Evolutionary conservation across 306 rosid genomes (phyloP).

Genomic region (Gillenia trifoliata): DNA sequence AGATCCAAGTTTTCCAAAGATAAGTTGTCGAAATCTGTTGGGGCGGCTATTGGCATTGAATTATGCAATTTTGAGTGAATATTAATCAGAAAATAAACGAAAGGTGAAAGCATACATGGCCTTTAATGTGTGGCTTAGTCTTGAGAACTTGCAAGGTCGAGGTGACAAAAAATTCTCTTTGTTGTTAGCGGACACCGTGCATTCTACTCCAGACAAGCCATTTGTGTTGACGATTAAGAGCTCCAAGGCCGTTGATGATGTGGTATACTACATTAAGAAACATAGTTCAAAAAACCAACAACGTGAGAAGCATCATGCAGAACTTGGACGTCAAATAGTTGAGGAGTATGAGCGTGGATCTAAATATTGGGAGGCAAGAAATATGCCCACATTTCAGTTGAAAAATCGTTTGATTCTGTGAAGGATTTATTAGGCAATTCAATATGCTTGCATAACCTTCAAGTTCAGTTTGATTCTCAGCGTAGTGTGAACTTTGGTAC

Average conservation of each 20-base stretch:
- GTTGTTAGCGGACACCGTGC: conserved; percentile 79
- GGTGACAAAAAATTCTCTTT: conserved; percentile 64
- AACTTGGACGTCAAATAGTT: conserved; percentile 90
- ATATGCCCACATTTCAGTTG: too few relatives aligned
- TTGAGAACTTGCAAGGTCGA: conserved; percentile 65
- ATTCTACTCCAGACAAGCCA: conserved; percentile 56
- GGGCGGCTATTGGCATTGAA: conserved; percentile 93
- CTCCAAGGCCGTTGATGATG: conserved; percentile 72
- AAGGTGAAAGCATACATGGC: conserved; percentile 72
- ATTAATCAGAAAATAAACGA: conserved; percentile 74
- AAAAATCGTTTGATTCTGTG: too few relatives aligned
- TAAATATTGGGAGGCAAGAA: conserved; percentile 83
- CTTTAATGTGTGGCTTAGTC: conserved; percentile 79
- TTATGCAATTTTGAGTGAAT: conserved; percentile 84
- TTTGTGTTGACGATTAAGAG: conserved; percentile 59
- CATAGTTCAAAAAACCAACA: conserved; percentile 36
- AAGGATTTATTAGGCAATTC: too few relatives aligned
- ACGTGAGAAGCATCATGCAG: conserved; percentile 71
- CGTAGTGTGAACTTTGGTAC: too few relatives aligned
- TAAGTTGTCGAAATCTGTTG: conserved; percentile 73
- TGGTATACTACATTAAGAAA: conserved; percentile 87
- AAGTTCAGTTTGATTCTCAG: too few relatives aligned
- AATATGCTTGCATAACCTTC: too few relatives aligned
- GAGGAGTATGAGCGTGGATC: conserved; percentile 84
- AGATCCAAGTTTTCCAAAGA: too few relatives aligned